phyloP scores from a whole-genome alignment of 345 rosid species.

The Reutealis trisperma region DNA sequence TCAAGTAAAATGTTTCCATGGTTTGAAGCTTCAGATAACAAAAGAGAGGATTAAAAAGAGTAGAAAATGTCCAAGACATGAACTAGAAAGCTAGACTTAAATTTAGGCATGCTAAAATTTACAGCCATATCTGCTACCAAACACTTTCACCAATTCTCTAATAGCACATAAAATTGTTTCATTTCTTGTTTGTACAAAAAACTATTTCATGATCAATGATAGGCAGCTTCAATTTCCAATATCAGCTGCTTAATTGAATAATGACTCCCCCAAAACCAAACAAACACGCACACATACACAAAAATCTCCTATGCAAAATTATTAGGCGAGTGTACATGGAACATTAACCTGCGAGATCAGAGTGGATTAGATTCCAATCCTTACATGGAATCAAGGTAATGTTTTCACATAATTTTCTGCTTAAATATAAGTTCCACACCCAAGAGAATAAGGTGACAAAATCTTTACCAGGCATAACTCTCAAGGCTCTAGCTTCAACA shows the following conservation, averaged over 20 bases:
- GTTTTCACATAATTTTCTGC: neutral
- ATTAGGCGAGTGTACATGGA: neutral
- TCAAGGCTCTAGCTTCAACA: slow-evolving; percentile 82
- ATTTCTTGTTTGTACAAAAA: neutral
- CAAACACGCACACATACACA: neutral
- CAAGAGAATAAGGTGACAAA: slow-evolving; percentile 15
- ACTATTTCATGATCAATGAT: neutral
- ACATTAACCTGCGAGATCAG: neutral
- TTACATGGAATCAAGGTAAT: neutral
- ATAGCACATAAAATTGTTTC: neutral
- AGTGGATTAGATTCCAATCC: neutral
- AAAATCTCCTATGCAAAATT: neutral
- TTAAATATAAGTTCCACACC: neutral
- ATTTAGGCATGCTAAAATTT: neutral
- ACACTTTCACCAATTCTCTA: neutral
- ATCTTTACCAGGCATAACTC: slow-evolving; percentile 81
- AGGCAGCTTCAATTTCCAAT: neutral
- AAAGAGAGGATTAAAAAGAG: neutral
- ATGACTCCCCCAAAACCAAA: neutral
- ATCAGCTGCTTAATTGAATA: neutral
- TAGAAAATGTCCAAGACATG: neutral
- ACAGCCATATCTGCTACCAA: neutral
- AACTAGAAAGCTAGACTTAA: neutral
- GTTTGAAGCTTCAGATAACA: neutral
- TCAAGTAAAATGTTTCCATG: neutral